Evolutionary conservation across 345 rosid genomes (phyloP).

Genomic region (Sonneratia alba): DNA sequence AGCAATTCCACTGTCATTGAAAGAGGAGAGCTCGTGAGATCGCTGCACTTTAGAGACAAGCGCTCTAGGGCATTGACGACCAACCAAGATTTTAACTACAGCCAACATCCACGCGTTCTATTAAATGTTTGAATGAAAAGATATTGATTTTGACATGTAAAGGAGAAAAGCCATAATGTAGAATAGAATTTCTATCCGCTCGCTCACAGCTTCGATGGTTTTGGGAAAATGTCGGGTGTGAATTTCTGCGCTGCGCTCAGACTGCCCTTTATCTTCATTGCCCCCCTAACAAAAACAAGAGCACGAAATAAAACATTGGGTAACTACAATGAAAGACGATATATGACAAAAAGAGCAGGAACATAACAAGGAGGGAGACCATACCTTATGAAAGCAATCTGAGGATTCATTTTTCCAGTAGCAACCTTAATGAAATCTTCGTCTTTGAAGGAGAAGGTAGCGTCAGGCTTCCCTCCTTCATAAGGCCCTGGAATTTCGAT

Average conservation of each 20-base stretch:
- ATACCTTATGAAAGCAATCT: conserved; percentile 92
- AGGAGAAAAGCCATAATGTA: too few relatives aligned
- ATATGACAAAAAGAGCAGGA: neutral
- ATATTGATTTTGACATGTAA: neutral
- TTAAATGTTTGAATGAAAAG: neutral
- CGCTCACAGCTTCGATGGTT: conserved; percentile 78
- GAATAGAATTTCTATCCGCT: neutral
- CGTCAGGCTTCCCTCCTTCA: conserved; percentile 89
- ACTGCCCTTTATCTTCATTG: conserved; percentile 91
- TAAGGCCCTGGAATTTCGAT: conserved; percentile 37
- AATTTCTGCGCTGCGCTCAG: conserved; percentile 90
- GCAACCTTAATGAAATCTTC: conserved; percentile 90
- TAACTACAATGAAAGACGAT: neutral
- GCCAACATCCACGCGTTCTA: too few relatives aligned
- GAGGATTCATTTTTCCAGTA: conserved; percentile 87
- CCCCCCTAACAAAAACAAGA: conserved; percentile 52
- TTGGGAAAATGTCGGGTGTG: conserved; percentile 96
- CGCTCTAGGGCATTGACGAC: too few relatives aligned
- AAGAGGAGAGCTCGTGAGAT: too few relatives aligned
- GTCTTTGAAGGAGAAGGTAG: conserved; percentile 73
- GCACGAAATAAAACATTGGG: neutral
- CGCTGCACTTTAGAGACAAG: too few relatives aligned
- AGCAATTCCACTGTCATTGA: too few relatives aligned
- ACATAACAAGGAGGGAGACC: neutral
- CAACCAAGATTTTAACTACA: too few relatives aligned